These are phyloP conservation scores for Mycena kentingensis DNA, from an alignment of 768 basidiomycete species.

Conservation along the genomic window DNA sequence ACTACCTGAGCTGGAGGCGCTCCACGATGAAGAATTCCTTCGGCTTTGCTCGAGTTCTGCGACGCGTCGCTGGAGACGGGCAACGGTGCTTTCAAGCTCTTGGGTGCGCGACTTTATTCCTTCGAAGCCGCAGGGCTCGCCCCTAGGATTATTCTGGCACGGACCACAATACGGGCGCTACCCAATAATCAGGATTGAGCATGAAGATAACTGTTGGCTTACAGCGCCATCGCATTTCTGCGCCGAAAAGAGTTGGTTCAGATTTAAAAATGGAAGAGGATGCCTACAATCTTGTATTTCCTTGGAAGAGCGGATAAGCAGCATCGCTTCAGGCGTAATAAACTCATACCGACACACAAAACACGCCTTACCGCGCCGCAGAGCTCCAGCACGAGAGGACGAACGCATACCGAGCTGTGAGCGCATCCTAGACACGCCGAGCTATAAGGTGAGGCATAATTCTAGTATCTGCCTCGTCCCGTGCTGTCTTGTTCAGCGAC, in stretches of 20 bases:
- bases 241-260: not conserved
- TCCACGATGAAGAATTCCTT: conserved; percentile 14
- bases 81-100: conserved; percentile 40
- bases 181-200: not conserved
- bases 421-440: no score
- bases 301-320: not conserved
- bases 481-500: no score
- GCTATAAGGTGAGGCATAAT: no score
- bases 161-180: conserved; percentile 35
- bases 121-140: conserved; percentile 48
- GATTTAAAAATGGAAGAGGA: not conserved
- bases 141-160: conserved; percentile 39
- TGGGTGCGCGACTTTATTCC: conserved; percentile 40
- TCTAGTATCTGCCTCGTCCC: no score
- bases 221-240: conserved; percentile 23
- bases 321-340: not conserved
- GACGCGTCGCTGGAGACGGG: conserved; percentile 38
- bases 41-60: conserved; percentile 33
- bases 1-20: not conserved
- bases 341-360: conserved; percentile 21
- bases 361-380: conserved; percentile 23
- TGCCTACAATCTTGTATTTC: conserved; percentile 6
- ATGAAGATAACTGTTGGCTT: not conserved
- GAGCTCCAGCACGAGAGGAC: no score
- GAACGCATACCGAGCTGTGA: no score